These are phyloP conservation scores for Rhododendron vialii DNA, from an alignment of 148 eudicot species.

Conservation along the genomic window DNA sequence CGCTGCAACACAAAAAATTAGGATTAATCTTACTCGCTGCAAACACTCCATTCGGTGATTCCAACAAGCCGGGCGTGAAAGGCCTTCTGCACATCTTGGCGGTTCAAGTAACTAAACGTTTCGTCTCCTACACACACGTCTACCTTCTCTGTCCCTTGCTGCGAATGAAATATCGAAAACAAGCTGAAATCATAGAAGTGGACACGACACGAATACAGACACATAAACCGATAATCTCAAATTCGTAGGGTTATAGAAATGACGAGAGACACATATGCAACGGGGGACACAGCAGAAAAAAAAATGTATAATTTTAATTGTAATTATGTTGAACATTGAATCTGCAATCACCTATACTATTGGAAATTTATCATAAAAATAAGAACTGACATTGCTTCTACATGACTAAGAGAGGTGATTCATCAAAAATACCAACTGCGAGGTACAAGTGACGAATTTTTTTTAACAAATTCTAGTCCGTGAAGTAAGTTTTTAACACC, in stretches of 20 bases:
- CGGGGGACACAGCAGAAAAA: neutral
- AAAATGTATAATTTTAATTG: no score
- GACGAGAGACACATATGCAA: neutral
- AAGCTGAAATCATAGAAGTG: neutral
- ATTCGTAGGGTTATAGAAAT: neutral
- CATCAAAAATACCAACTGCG: no score
- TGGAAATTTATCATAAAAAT: no score
- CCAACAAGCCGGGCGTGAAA: conserved; percentile 64
- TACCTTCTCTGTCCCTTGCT: conserved; percentile 39
- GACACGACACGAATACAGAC: neutral
- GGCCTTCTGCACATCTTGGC: conserved; percentile 63
- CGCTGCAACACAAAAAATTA: neutral
- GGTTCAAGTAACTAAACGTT: conserved; percentile 50
- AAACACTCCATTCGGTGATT: conserved; percentile 38
- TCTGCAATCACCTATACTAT: no score
- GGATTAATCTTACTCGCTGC: conserved; percentile 46
- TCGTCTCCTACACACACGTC: conserved; percentile 66
- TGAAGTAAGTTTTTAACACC: no score
- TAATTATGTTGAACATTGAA: no score
- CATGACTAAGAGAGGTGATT: no score
- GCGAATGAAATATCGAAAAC: neutral
- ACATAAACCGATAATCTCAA: neutral
- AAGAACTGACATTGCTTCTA: no score
- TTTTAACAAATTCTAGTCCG: no score
- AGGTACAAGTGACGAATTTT: no score